These are phyloP conservation scores for Syncephalastrum monosporum DNA, from an alignment of 371 early-diverging fungal species.

Conservation along the genomic window DNA sequence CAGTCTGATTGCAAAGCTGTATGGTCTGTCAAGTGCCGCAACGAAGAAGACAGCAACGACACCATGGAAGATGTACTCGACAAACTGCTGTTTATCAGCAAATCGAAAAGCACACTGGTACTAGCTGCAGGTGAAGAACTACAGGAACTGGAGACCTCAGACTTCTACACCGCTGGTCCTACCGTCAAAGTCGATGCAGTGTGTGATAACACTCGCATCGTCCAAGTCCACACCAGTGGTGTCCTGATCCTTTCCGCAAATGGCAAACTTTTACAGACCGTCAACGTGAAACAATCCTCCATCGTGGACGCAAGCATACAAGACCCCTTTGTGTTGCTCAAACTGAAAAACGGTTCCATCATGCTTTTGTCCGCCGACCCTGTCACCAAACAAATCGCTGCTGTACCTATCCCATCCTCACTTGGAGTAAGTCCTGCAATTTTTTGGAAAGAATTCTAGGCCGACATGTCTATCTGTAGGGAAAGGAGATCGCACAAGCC, in stretches of 20 bases:
- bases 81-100: constrained; percentile 73
- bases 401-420: constrained; percentile 31
- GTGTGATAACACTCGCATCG: constrained; percentile 60
- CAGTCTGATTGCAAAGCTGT: constrained; percentile 65
- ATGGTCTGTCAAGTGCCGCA: constrained; percentile 68
- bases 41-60: constrained; percentile 29
- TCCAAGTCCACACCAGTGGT: constrained; percentile 81
- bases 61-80: constrained; percentile 37
- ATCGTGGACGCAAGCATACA: constrained; percentile 74
- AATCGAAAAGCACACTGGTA: constrained; percentile 64
- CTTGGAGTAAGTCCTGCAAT: constrained; percentile 35
- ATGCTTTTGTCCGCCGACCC: constrained; percentile 61
- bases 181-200: constrained; percentile 76
- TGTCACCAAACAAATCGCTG: constrained; percentile 42
- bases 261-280: constrained; percentile 57
- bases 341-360: constrained; percentile 62
- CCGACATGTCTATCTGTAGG: constrained; percentile 18
- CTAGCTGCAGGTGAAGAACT: constrained; percentile 84
- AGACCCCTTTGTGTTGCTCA: constrained; percentile 82
- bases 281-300: constrained; percentile 60
- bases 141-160: constrained; percentile 71
- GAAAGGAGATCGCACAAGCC: constrained; percentile 42
- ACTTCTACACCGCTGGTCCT: constrained; percentile 75
- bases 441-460: not conserved
- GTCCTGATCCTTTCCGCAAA: constrained; percentile 70